These are phyloP conservation scores for Eucalyptus pauciflora DNA, from an alignment of 345 rosid species.

Conservation along the genomic window DNA sequence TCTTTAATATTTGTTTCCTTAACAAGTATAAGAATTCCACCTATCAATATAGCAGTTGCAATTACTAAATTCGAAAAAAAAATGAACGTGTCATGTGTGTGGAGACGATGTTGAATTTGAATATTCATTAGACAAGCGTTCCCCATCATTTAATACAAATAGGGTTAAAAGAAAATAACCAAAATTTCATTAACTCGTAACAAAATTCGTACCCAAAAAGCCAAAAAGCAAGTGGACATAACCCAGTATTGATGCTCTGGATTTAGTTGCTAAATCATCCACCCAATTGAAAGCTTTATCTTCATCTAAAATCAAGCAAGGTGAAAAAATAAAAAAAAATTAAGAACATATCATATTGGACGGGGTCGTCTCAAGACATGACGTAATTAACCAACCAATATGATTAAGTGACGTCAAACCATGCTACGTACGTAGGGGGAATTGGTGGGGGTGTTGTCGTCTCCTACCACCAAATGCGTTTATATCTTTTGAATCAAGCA, in stretches of 20 bases:
- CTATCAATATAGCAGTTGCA: background rate
- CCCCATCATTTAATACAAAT: background rate
- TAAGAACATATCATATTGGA: background rate
- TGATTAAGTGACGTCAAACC: constrained; percentile 13
- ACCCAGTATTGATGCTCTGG: background rate
- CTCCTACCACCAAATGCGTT: background rate
- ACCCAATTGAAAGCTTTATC: background rate
- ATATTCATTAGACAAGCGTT: background rate
- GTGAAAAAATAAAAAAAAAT: background rate
- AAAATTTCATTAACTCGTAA: background rate
- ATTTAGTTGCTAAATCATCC: background rate
- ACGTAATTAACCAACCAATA: constrained; percentile 15
- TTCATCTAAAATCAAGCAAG: constrained; percentile 1
- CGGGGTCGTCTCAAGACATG: constrained; percentile 8
- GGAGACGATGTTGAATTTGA: background rate
- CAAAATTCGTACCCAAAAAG: background rate
- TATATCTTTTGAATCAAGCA: constrained; percentile 25
- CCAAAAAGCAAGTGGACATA: background rate
- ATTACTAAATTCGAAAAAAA: background rate
- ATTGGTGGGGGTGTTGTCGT: background rate
- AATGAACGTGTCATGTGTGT: background rate
- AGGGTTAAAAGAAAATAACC: background rate
- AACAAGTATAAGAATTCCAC: background rate
- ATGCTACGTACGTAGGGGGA: constrained; percentile 16
- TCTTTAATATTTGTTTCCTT: background rate